Conservation (phyloP, 2,329 filamentous ascomycete species). For the Hyphodiscus sp. region DNA sequence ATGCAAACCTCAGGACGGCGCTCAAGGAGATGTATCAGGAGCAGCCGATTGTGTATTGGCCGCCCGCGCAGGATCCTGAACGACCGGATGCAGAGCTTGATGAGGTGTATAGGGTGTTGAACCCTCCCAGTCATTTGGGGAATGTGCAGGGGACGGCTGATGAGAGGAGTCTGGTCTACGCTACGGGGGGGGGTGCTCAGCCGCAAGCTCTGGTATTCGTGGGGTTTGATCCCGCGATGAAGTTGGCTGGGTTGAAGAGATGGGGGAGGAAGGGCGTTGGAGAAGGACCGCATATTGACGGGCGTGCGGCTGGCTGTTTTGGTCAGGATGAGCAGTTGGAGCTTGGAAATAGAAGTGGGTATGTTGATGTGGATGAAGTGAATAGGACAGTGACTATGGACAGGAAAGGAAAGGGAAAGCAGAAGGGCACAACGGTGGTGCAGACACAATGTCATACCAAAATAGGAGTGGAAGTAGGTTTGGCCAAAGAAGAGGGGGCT, state of each 20-base stretch:
- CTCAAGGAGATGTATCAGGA: constrained; percentile 23
- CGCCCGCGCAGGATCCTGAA: constrained; percentile 21
- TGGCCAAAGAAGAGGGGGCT: not conserved
- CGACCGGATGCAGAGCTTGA: constrained; percentile 27
- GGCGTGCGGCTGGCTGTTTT: constrained; percentile 17
- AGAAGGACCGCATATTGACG: constrained; percentile 24
- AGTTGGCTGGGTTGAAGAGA: constrained; percentile 26
- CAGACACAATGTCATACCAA: too few species aligned
- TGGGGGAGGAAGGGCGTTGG: constrained; percentile 23
- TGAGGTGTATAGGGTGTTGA: constrained; percentile 34
- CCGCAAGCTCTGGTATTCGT: constrained; percentile 36
- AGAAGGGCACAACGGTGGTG: not conserved
- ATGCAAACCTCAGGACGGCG: constrained; percentile 13
- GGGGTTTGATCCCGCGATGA: constrained; percentile 37
- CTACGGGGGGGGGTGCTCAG: constrained; percentile 25
- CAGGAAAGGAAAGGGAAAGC: constrained; percentile 23
- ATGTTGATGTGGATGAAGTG: constrained; percentile 14
- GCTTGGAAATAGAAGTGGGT: not conserved
- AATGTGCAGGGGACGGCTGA: constrained; percentile 39
- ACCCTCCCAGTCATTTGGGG: constrained; percentile 32
- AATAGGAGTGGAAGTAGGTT: not conserved
- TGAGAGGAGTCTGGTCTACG: constrained; percentile 42
- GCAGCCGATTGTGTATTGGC: constrained; percentile 31
- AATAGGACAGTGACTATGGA: constrained; percentile 19
- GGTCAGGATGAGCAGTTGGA: not conserved